A percentile compares a stretch with the other conserved stretches of the same genome.
These are phyloP conservation scores for Rhizoclosmatium sp. DNA, from an alignment of 192 early-diverging fungal genomes.

Conservation along the genomic window DNA sequence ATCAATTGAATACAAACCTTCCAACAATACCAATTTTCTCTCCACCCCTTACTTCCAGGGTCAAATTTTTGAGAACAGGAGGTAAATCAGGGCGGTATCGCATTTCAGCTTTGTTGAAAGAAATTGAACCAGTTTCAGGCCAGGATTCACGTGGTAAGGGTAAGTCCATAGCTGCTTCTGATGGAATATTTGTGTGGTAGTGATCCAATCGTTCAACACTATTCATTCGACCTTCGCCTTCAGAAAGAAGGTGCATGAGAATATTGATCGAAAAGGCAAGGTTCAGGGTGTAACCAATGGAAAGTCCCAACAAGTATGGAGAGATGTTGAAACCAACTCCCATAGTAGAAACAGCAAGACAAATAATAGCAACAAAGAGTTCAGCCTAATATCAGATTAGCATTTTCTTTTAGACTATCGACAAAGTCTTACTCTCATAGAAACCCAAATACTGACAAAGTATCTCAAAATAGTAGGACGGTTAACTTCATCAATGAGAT, in stretches of 20 bases:
- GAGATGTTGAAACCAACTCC: conserved; percentile 20
- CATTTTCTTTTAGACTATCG: not conserved
- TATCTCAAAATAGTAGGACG: conserved; percentile 73
- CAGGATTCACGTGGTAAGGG: conserved; percentile 38
- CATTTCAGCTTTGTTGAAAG: conserved; percentile 47
- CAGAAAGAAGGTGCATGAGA: not conserved
- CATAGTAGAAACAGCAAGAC: not conserved
- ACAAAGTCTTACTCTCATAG: conserved; percentile 11
- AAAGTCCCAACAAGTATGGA: conserved; percentile 1
- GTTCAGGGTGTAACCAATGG: not conserved
- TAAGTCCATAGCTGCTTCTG: conserved; percentile 63
- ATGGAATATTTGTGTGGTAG: conserved; percentile 4
- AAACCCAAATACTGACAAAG: conserved; percentile 76
- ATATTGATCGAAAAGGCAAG: not conserved
- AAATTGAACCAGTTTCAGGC: conserved; percentile 51
- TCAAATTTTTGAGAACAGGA: conserved; percentile 46
- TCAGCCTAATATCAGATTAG: not conserved
- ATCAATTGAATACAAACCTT: too few relatives aligned
- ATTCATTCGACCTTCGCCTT: conserved; percentile 3
- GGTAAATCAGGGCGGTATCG: conserved; percentile 52
- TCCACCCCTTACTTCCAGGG: conserved; percentile 44
- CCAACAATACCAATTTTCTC: conserved; percentile 61
- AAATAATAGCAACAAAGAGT: not conserved
- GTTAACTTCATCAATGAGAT: conserved; percentile 42
- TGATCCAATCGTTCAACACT: conserved; percentile 14